A percentile compares a stretch with the other conserved stretches of the same genome.
phyloP scores from a whole-genome alignment of 2,329 filamentous ascomycete species.

The Furcasterigmium sp. region DNA sequence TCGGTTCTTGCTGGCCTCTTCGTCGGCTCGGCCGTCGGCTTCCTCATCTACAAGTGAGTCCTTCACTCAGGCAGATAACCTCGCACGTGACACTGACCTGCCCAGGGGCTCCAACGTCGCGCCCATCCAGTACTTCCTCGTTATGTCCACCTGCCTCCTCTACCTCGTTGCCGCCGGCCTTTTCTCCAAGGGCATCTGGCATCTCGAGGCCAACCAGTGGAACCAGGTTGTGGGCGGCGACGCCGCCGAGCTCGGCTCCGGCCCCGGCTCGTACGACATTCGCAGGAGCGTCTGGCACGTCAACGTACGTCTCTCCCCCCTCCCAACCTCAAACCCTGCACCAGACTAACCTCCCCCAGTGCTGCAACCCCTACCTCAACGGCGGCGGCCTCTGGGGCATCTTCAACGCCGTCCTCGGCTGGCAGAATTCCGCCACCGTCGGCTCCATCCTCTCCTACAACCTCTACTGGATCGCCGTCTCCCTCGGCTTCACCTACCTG shows the following conservation, averaged over 20 bases:
- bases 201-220: constrained; percentile 67
- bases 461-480: constrained; percentile 71
- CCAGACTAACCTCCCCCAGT: constrained; percentile 38
- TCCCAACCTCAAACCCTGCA: constrained; percentile 1
- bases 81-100: constrained; percentile 25
- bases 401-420: constrained; percentile 81
- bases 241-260: constrained; percentile 42
- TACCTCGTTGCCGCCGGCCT: constrained; percentile 81
- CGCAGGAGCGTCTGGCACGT: constrained; percentile 76
- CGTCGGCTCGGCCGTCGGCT: constrained; percentile 59
- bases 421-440: constrained; percentile 84
- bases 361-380: constrained; percentile 68
- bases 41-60: constrained; percentile 66
- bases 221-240: constrained; percentile 57
- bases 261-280: constrained; percentile 76
- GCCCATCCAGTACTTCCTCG: constrained; percentile 66
- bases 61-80: neutral
- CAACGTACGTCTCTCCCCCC: constrained; percentile 49
- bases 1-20: constrained; percentile 62
- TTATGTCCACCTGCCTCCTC: constrained; percentile 74
- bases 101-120: constrained; percentile 31
- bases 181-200: constrained; percentile 73
- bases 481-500: constrained; percentile 11
- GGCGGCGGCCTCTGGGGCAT: constrained; percentile 80
- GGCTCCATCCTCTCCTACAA: constrained; percentile 86